Evolutionary conservation across 208 protist species (phyloP).

Genomic region (Trypanosoma mega): DNA sequence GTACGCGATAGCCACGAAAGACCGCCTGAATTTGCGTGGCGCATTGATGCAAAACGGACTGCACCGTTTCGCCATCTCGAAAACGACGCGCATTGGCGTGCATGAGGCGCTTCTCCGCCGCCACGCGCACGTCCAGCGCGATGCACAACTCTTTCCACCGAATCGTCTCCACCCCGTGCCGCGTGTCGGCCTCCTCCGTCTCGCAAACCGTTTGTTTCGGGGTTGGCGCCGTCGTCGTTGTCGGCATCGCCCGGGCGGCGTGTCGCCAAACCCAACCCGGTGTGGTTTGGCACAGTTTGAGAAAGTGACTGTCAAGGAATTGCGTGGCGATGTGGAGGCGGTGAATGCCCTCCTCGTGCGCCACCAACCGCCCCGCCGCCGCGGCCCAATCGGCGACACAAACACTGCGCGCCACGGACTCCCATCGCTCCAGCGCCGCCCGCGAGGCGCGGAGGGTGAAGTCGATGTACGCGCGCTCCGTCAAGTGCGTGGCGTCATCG

Average conservation of each 20-base stretch:
- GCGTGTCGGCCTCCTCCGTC: conserved; percentile 15
- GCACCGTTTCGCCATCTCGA: background rate
- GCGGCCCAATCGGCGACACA: conserved; percentile 17
- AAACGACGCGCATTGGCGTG: background rate
- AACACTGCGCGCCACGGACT: conserved; percentile 10
- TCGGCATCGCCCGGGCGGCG: conserved; percentile 10
- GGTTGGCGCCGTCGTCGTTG: background rate
- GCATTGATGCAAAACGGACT: conserved; percentile 18
- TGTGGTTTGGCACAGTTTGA: conserved; percentile 39
- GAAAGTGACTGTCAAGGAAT: conserved; percentile 43
- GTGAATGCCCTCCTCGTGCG: conserved; percentile 22
- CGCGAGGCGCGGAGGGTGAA: conserved; percentile 8
- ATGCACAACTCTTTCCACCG: conserved; percentile 13
- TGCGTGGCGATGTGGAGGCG: conserved; percentile 27
- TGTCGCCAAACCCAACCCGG: conserved; percentile 39
- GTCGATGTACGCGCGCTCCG: conserved; percentile 29
- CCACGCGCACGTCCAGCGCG: conserved; percentile 17
- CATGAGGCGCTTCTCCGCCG: conserved; percentile 31
- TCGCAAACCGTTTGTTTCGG: background rate
- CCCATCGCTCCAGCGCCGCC: conserved; percentile 9
- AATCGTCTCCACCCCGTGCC: conserved; percentile 12
- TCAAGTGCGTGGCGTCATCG: conserved; percentile 33
- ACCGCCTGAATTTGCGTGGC: conserved; percentile 44
- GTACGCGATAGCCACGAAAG: conserved; percentile 36
- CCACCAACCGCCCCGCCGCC: conserved; percentile 1